A percentile compares a stretch with the other conserved stretches of the same genome.
Evolutionary conservation across 306 rosid genomes (phyloP).

Genomic region (Vachellia pachyceras): DNA sequence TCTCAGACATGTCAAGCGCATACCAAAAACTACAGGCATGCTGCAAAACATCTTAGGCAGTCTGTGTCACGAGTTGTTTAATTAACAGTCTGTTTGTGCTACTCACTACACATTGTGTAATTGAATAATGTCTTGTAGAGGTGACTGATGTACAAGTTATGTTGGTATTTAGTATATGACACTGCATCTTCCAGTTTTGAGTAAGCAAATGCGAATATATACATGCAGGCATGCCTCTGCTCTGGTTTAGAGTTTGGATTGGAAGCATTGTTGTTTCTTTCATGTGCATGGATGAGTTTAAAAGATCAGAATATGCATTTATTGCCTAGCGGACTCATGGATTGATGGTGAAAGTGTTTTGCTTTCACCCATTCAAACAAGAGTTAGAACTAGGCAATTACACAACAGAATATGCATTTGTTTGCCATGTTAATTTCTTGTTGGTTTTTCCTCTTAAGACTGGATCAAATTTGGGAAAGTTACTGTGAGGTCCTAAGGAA

Average conservation of each 20-base stretch:
- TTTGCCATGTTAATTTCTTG: background rate
- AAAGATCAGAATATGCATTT: background rate
- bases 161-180: conserved; percentile 36
- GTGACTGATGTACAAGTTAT: conserved; percentile 25
- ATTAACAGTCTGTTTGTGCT: conserved; percentile 38
- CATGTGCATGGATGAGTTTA: background rate
- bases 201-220: conserved; percentile 34
- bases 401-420: too few relatives aligned
- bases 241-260: conserved; percentile 12
- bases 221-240: conserved; percentile 4
- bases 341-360: too few relatives aligned
- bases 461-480: background rate
- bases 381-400: too few relatives aligned
- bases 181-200: conserved; percentile 35
- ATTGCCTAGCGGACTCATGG: too few relatives aligned
- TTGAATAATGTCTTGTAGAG: conserved; percentile 43
- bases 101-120: conserved; percentile 33
- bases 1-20: conserved; percentile 22
- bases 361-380: too few relatives aligned
- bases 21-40: conserved; percentile 34
- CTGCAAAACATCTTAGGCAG: conserved; percentile 21
- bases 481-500: too few relatives aligned
- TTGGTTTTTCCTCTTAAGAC: background rate
- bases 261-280: background rate
- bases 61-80: conserved; percentile 29